phyloP scores from a whole-genome alignment of 495 filamentous ascomycete genomes.

The Cercophora scortea region DNA sequence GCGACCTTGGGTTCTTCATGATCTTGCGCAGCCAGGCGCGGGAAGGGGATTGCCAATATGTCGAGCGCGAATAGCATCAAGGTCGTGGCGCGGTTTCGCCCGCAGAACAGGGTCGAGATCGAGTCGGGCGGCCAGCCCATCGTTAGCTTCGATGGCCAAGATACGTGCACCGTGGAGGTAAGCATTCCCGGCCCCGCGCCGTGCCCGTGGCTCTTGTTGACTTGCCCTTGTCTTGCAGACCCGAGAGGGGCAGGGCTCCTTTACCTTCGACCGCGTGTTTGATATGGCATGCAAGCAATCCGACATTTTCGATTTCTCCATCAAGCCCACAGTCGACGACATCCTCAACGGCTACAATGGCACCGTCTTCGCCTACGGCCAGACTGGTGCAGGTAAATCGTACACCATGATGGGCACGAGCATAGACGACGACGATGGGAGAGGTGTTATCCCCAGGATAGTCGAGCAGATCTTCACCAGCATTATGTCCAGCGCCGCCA shows the following conservation, averaged over 20 bases:
- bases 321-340: slow-evolving; percentile 91
- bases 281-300: slow-evolving; percentile 78
- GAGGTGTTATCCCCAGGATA: slow-evolving; percentile 94
- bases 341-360: slow-evolving; percentile 99
- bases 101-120: slow-evolving; percentile 90
- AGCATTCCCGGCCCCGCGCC: slow-evolving; percentile 23
- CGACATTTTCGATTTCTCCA: slow-evolving; percentile 97
- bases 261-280: slow-evolving; percentile 97
- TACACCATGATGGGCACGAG: slow-evolving; percentile 97
- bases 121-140: slow-evolving; percentile 84
- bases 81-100: slow-evolving; percentile 95
- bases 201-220: slow-evolving; percentile 1
- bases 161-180: slow-evolving; percentile 83
- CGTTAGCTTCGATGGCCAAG: slow-evolving; percentile 77
- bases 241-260: slow-evolving; percentile 70
- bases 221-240: slow-evolving; percentile 45
- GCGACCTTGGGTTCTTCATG: slow-evolving; percentile 15
- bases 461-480: slow-evolving; percentile 97
- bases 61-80: slow-evolving; percentile 52
- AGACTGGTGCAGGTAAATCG: slow-evolving; percentile 97
- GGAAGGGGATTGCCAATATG: slow-evolving; percentile 33
- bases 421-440: slow-evolving; percentile 82
- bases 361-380: slow-evolving; percentile 97
- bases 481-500: slow-evolving; percentile 81
- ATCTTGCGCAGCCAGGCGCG: slow-evolving; percentile 28